Base-by-base conservation (phyloP, 192 early-diverging fungal genomes). In the Umbelopsis sp. region DNA sequence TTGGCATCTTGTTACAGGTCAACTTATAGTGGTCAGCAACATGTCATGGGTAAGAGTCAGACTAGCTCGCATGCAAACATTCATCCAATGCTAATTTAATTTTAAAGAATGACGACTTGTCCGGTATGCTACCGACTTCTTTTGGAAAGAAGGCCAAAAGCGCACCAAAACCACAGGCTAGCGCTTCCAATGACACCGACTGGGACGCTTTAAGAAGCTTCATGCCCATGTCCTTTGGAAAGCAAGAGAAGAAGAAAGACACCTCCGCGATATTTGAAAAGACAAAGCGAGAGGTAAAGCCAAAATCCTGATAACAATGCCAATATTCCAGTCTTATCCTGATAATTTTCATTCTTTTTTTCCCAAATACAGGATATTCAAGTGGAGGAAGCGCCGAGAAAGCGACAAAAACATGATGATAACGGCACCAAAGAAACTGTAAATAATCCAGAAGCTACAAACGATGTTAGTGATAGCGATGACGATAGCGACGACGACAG, bases 171-270 rank as follows among this genome's bases (percentile, higher is more conserved):
- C 33, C 69, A 52, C 68, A 75, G 45, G 30, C 80, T n/a, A 78
- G 71, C 10, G 64, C 61, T 47, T 53, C 50, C 8, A 33, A 30
- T 6, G 74, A 78, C 41, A 64, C 75, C 51, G 80, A 74, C 49
- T 74, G 74, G 71, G 81, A 81, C 48, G 65, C 80, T 12, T 71
- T 87, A 10, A 50, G 80, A 49, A 76, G 71, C 13, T 78, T 84
- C 46, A 69, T 87, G 70, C 86, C 86, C 20, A 82, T 70, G 10
- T 82, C 86, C 4, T 87, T 87, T 70, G 86, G 84, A 13, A 81
- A 81, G 47, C 74, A 84, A 61, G 71, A 79, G 30, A 49, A 71
- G 41, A 71, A 70, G 51, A 72, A 66, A 49, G 61, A 71, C 25
- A 45, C 67, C 3, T 27, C 48, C 16, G 12, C 69, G 27, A 65